Evolutionary conservation across 106 monocot species (phyloP).

Genomic region (Allium sativum): DNA sequence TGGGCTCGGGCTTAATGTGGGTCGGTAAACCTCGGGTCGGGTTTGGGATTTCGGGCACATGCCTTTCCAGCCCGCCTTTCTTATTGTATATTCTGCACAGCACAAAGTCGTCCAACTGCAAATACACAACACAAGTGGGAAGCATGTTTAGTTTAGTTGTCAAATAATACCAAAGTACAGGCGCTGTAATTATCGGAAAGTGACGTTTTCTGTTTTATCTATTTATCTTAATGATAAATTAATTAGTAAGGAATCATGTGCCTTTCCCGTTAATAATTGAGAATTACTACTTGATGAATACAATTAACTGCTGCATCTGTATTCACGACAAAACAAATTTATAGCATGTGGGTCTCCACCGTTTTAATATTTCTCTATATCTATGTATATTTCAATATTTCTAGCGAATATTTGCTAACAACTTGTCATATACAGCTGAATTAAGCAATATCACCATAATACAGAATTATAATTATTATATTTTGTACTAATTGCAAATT

Average conservation of each 20-base stretch:
- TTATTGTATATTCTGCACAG: constrained; percentile 88
- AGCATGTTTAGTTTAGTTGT: not conserved
- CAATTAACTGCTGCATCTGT: too few relatives aligned
- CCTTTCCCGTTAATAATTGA: not conserved
- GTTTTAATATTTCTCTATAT: too few relatives aligned
- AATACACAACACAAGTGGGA: not conserved
- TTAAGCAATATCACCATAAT: not conserved
- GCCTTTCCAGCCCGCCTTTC: constrained; percentile 42
- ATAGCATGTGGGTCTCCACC: too few relatives aligned
- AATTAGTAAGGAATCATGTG: not conserved
- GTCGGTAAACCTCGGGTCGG: not conserved
- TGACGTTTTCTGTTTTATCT: not conserved
- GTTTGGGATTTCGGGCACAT: constrained; percentile 1
- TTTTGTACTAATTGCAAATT: not conserved
- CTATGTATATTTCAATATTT: too few relatives aligned
- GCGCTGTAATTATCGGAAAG: not conserved
- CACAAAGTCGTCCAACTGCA: constrained; percentile 84
- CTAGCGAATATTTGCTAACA: too few relatives aligned
- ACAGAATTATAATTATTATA: not conserved
- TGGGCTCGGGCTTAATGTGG: constrained; percentile 19
- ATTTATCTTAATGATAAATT: not conserved
- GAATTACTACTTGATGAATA: too few relatives aligned
- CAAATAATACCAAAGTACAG: not conserved
- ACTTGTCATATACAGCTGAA: too few relatives aligned
- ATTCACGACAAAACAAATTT: too few relatives aligned